A percentile compares a stretch with the other conserved stretches of the same genome.
Conservation (phyloP, 2,329 filamentous ascomycete species). For the Fusarium albosuccineum region DNA sequence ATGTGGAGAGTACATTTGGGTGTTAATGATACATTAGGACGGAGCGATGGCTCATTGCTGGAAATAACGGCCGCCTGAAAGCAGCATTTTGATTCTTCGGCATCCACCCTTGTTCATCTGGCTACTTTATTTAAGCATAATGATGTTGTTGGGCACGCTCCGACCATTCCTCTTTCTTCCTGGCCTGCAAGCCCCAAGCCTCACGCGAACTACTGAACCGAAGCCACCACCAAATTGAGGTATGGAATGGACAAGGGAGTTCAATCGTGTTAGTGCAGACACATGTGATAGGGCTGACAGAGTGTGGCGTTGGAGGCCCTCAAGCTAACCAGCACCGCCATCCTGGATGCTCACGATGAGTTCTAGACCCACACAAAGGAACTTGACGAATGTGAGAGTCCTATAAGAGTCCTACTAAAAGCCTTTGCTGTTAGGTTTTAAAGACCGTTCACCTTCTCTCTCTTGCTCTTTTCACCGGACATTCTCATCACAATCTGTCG, state of each 20-base stretch:
- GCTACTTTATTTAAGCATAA: not conserved
- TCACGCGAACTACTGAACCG: slow-evolving; percentile 7
- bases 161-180: not conserved
- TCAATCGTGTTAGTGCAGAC: slow-evolving; percentile 25
- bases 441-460: not conserved
- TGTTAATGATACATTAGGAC: slow-evolving; percentile 41
- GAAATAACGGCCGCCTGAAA: slow-evolving; percentile 32
- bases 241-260: not conserved
- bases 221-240: slow-evolving; percentile 3
- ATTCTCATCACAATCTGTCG: too few relatives aligned
- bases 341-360: slow-evolving; percentile 2
- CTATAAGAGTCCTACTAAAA: slow-evolving; percentile 26
- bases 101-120: not conserved
- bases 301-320: slow-evolving; percentile 38
- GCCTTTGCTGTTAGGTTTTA: not conserved
- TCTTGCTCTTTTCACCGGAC: not conserved
- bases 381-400: slow-evolving; percentile 15
- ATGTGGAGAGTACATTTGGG: slow-evolving; percentile 27
- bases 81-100: slow-evolving; percentile 9
- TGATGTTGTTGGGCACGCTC: not conserved
- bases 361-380: slow-evolving; percentile 24
- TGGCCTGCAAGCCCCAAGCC: slow-evolving; percentile 11
- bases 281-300: slow-evolving; percentile 24
- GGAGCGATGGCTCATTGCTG: slow-evolving; percentile 32
- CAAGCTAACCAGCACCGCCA: slow-evolving; percentile 37